Base-by-base conservation (phyloP, 164 flowering plant species). In the Cinnamomum micranthum region DNA sequence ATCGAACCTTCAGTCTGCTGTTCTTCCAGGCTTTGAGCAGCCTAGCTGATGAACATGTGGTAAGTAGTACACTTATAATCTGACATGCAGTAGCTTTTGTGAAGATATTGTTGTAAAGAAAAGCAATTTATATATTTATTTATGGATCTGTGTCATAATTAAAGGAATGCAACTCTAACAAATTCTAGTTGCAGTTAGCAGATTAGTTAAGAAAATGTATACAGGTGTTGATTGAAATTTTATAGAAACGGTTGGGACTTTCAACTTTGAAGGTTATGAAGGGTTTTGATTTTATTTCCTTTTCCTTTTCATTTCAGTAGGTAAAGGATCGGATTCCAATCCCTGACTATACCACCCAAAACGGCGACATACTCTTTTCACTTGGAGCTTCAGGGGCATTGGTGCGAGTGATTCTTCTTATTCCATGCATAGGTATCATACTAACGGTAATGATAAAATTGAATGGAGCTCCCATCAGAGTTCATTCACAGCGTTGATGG, bases 1-100 rank as follows among this genome's bases (percentile, higher is more conserved):
- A 19, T 67, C 69, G 28, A 31, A 10, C 47, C 47, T 67, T 17
- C 69, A 67, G 28, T 17, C 69, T 17, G n/a, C 69, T 28, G 69
- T 22, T 52, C 63, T 60, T 55, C 50, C 60, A 55, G 63, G 65
- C 27, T 27, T 19, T 5, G 73, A 60, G 73, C 65, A 28, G 59
- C 63, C 41, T 25, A 71, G 73, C 65, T 51, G 31, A 55, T 58
- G 64, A 20, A 3, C 13, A 55, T 55, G 60, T 55, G 15, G 68
- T 28, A 65, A 24, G 68, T 28, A 65, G 31, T 11, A 13, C 33
- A 28, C 19, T 65, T 65, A 55, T 14, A 55, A 55, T 55, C n/a
- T 55, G 17, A 55, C 60, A 55, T 55, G 17, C 13, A 15, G n/a
- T 55, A 55, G 60, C 60, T 55, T 11, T 20, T 55, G 60, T 55